phyloP scores from a whole-genome alignment of 176 grass and related monocot species.

The Bromus sterilis region DNA sequence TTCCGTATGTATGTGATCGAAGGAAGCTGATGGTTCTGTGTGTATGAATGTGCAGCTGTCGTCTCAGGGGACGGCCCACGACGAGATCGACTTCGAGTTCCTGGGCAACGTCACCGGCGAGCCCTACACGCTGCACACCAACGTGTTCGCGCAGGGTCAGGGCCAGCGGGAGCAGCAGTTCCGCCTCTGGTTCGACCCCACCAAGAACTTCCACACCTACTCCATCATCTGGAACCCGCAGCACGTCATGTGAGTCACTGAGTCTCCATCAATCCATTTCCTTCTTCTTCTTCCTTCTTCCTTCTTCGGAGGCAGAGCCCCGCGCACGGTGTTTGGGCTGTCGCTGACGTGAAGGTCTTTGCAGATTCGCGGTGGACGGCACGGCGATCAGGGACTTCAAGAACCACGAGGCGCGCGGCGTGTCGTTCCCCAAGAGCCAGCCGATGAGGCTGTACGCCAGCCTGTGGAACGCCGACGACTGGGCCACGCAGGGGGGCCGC shows the following conservation, averaged over 20 bases:
- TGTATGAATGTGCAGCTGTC: constrained; percentile 25
- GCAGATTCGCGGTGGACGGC: constrained; percentile 65
- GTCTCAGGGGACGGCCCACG: constrained; percentile 50
- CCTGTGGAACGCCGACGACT: constrained; percentile 71
- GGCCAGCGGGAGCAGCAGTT: constrained; percentile 75
- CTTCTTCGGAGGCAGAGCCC: neutral
- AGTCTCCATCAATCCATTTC: too few species aligned
- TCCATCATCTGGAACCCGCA: constrained; percentile 67
- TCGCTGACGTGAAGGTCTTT: neutral
- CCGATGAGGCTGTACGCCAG: constrained; percentile 69
- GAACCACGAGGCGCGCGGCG: constrained; percentile 50
- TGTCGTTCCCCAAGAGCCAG: constrained; percentile 65
- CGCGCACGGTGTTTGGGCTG: neutral
- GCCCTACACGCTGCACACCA: constrained; percentile 80
- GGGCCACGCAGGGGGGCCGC: constrained; percentile 67
- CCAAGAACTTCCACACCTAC: constrained; percentile 70
- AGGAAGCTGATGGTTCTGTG: neutral
- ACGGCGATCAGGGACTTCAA: constrained; percentile 61
- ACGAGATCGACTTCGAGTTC: constrained; percentile 94
- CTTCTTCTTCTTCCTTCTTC: neutral
- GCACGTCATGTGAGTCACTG: constrained; percentile 57
- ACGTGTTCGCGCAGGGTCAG: constrained; percentile 51
- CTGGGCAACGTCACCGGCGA: constrained; percentile 61
- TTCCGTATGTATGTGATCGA: too few species aligned
- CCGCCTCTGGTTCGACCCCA: constrained; percentile 85